These are phyloP conservation scores for Apiospora arundinis DNA, from an alignment of 2,329 filamentous ascomycete genomes.

Conservation along the genomic window DNA sequence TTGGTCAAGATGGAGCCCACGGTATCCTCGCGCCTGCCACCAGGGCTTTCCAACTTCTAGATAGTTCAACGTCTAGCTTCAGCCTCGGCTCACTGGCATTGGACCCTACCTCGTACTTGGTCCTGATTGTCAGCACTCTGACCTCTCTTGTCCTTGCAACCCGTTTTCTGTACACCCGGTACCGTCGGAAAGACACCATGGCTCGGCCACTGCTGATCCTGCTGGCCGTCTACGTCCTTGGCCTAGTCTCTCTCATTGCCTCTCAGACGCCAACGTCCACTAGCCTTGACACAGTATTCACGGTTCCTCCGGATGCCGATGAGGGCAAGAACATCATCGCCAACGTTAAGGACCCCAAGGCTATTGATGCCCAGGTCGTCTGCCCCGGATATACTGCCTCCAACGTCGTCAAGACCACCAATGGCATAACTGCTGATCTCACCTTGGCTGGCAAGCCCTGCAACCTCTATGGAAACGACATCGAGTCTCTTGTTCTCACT, in stretches of 20 bases:
- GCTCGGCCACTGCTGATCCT: conserved; percentile 21
- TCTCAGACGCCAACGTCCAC: conserved; percentile 16
- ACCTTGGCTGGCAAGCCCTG: conserved; percentile 73
- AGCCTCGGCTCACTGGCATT: background rate
- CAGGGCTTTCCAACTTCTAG: background rate
- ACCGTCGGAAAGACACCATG: conserved; percentile 23
- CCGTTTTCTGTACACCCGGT: conserved; percentile 13
- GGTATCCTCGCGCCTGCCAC: background rate
- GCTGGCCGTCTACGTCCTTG: conserved; percentile 23
- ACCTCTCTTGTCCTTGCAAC: conserved; percentile 17
- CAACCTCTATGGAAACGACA: conserved; percentile 79
- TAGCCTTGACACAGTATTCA: conserved; percentile 41
- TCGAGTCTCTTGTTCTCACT: conserved; percentile 68
- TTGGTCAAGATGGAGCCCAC: background rate
- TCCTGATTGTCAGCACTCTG: conserved; percentile 14
- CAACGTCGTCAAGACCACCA: conserved; percentile 58
- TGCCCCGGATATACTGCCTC: conserved; percentile 74
- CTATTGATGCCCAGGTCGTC: conserved; percentile 65
- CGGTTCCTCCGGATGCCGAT: conserved; percentile 53
- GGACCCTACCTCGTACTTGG: background rate
- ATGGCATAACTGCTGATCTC: conserved; percentile 72
- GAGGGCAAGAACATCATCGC: conserved; percentile 58
- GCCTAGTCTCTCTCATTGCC: conserved; percentile 18
- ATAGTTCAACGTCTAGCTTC: background rate
- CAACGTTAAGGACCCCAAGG: conserved; percentile 69